Conservation (phyloP, 495 filamentous ascomycete genomes). For the Podospora comata region DNA sequence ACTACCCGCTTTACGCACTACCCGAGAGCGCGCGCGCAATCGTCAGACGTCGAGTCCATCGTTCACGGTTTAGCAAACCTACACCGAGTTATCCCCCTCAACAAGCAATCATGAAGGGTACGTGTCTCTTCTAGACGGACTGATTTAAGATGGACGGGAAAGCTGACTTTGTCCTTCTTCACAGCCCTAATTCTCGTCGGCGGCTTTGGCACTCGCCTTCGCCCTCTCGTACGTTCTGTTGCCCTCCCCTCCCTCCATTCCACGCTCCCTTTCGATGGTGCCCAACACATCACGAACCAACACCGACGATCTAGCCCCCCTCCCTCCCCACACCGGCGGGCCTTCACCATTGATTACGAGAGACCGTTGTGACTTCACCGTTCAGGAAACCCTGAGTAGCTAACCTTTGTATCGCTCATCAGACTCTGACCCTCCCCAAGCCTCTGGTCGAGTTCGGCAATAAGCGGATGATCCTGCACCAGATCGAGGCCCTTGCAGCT, state of each 20-base stretch:
- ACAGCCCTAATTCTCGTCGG: slow-evolving; percentile 98
- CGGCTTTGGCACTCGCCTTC: slow-evolving; percentile 96
- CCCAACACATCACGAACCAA: slow-evolving; percentile 11
- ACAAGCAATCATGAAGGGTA: slow-evolving; percentile 51
- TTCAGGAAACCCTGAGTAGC: slow-evolving; percentile 14
- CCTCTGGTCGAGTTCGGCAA: slow-evolving; percentile 98
- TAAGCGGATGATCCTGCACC: slow-evolving; percentile 98
- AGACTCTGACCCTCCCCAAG: slow-evolving; percentile 97
- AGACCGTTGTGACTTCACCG: neutral
- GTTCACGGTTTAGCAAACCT: slow-evolving; percentile 8
- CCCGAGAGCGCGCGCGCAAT: slow-evolving; percentile 12
- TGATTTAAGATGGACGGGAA: neutral
- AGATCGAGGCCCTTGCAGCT: slow-evolving; percentile 90
- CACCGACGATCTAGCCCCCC: slow-evolving; percentile 1
- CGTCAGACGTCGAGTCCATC: neutral
- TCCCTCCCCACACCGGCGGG: neutral
- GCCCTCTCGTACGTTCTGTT: slow-evolving; percentile 77
- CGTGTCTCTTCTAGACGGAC: slow-evolving; percentile 19
- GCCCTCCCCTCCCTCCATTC: neutral
- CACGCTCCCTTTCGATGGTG: slow-evolving; percentile 15
- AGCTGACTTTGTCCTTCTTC: slow-evolving; percentile 32
- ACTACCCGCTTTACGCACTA: neutral
- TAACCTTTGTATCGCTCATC: slow-evolving; percentile 21
- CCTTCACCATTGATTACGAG: neutral
- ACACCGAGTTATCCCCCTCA: slow-evolving; percentile 2